These are phyloP conservation scores for Peronospora belbahrii DNA, from an alignment of 352 stramenopile genomes.

Conservation along the genomic window DNA sequence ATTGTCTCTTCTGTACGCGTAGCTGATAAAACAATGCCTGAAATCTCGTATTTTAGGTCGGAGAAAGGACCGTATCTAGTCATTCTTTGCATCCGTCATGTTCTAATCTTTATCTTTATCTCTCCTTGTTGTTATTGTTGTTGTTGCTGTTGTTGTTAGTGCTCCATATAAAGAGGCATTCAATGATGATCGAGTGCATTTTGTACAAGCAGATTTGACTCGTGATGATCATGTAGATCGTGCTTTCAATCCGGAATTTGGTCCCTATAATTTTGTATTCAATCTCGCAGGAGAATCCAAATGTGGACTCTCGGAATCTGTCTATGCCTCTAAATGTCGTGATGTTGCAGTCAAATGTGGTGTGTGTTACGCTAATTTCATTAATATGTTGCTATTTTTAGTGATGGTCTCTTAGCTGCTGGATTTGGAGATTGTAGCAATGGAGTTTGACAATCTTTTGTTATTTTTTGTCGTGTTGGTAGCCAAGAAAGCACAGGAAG, in stretches of 20 bases:
- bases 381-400: neutral
- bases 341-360: slow-evolving; percentile 80
- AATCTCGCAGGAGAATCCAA: slow-evolving; percentile 83
- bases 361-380: slow-evolving; percentile 19
- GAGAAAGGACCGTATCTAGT: too few relatives aligned
- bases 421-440: neutral
- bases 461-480: neutral
- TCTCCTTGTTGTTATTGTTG: neutral
- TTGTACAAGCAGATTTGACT: slow-evolving; percentile 77
- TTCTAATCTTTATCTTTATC: too few relatives aligned
- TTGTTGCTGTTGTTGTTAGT: slow-evolving; percentile 10
- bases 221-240: slow-evolving; percentile 71
- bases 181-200: slow-evolving; percentile 55
- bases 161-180: slow-evolving; percentile 61
- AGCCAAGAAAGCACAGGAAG: slow-evolving; percentile 55
- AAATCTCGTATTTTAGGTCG: slow-evolving; percentile 87
- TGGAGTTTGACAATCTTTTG: neutral
- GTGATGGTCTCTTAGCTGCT: neutral
- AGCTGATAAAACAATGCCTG: slow-evolving; percentile 81
- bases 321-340: slow-evolving; percentile 81
- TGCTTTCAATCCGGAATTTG: slow-evolving; percentile 61
- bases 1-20: slow-evolving; percentile 62
- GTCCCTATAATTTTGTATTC: slow-evolving; percentile 79
- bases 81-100: too few relatives aligned
- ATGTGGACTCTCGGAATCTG: slow-evolving; percentile 55